Base-by-base conservation (phyloP, 192 early-diverging fungal genomes). In the Coemansia reversa region DNA sequence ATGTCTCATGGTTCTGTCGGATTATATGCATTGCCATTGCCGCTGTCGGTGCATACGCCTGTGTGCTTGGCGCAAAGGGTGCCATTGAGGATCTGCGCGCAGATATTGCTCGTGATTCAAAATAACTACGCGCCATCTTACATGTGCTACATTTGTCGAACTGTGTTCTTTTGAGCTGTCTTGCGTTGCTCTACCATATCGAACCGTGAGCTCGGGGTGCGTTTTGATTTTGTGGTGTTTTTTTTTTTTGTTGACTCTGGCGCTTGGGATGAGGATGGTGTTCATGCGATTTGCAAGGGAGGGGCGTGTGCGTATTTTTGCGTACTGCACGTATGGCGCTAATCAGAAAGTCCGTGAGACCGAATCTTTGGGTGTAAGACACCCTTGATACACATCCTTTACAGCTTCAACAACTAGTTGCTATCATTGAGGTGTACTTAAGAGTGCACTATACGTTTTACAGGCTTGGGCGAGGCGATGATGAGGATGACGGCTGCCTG, bases 21-120 rank as follows among this genome's bases (percentile, higher is more conserved):
- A 60, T 79, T 24, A 77, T 85, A 72, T 84, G 63, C 28, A 70
- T 91, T 48, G 90, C 89, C 25, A 61, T 91, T 11, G 66, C 87
- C 1, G 70, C 66, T 7, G 33, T 74, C 12, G 72, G 72, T 45
- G 29, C 61, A 7, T 74, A 74, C 50, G 49, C 63, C n/a, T 65
- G 66, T 29, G 63, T 74, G 42, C 42, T 74, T 32, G 72, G 72
- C 16, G 67, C 66, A 51, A 74, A 74, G 66, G 60, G 72, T 27
- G 72, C 72, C 12, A 61, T 74, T 24, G 72, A 74, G 72, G 62
- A 62, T 35, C 48, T 74, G 62, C 66, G 48, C 5, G 48, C 47
- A 27, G 60, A 74, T 28, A 65, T 74, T 39, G 55, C 30, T 27
- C 24, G 55, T 5, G 51, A 64, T 42, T 45, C 39, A 16, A 70